Evolutionary conservation across 768 basidiomycete species (phyloP).

Genomic region (Mycena amicta): DNA sequence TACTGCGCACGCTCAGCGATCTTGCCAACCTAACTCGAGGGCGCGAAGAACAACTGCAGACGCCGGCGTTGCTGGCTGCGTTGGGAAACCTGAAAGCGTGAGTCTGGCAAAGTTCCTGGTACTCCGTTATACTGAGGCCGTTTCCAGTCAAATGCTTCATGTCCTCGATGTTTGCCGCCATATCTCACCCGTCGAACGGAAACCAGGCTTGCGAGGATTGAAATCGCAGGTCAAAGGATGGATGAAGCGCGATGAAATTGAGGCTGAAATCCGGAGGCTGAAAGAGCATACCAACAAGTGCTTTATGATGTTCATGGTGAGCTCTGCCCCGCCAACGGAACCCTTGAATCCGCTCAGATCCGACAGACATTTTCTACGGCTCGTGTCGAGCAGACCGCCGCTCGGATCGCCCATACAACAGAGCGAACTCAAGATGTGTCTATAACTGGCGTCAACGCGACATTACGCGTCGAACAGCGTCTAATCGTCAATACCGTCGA

Average conservation of each 20-base stretch:
- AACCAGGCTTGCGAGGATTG: not conserved
- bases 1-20: conserved; percentile 1
- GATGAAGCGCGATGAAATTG: conserved; percentile 11
- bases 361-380: conserved; percentile 8
- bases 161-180: not conserved
- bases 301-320: conserved; percentile 3
- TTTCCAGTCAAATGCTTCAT: conserved; percentile 6
- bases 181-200: not conserved
- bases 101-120: no score
- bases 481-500: not conserved
- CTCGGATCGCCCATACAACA: not conserved
- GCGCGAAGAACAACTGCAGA: not conserved
- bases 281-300: conserved; percentile 5
- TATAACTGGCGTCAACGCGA: not conserved
- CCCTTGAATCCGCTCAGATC: not conserved
- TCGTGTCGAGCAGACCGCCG: not conserved
- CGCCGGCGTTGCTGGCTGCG: conserved; percentile 4
- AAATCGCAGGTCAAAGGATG: conserved; percentile 3
- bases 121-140: no score
- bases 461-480: conserved; percentile 5
- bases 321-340: not conserved
- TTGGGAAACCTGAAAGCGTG: conserved; percentile 4
- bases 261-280: conserved; percentile 2
- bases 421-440: not conserved
- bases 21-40: not conserved